Percentiles rank a stretch among this genome's conserved stretches.
Evolutionary conservation across 306 rosid species (phyloP).

Genomic region (Trichosanthes truncata): DNA sequence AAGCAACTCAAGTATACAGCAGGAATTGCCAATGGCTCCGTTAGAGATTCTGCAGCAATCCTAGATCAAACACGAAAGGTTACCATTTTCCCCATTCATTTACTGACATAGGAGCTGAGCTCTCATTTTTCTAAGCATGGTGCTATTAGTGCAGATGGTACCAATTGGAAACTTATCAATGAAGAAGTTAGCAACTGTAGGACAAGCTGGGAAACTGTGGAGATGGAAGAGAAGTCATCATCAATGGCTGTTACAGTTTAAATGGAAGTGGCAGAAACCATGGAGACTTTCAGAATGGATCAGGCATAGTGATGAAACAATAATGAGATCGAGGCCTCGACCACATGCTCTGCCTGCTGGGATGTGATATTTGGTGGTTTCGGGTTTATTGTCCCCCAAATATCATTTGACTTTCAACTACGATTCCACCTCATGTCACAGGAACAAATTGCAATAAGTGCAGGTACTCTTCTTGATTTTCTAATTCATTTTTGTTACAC

Average conservation of each 20-base stretch:
- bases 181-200: conserved; percentile 69
- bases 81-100: conserved; percentile 11
- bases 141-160: conserved; percentile 61
- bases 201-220: conserved; percentile 92
- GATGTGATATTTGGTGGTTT: conserved; percentile 31
- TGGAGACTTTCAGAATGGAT: conserved; percentile 97
- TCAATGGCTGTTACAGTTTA: conserved; percentile 89
- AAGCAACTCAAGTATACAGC: conserved; percentile 85
- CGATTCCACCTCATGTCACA: conserved; percentile 23
- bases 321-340: conserved; percentile 75
- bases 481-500: neutral
- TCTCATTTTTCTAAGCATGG: conserved; percentile 18
- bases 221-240: conserved; percentile 99
- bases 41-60: conserved; percentile 67
- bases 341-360: conserved; percentile 46
- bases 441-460: conserved; percentile 22
- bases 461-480: conserved; percentile 24
- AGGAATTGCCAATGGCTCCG: conserved; percentile 65
- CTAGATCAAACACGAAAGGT: conserved; percentile 76
- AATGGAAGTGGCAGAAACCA: conserved; percentile 99
- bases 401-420: conserved; percentile 31
- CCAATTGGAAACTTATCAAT: conserved; percentile 73
- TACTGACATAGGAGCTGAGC: conserved; percentile 10
- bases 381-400: conserved; percentile 21
- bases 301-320: conserved; percentile 86